Conservation (phyloP, 495 filamentous ascomycete species). For the Copromyces sp. region DNA sequence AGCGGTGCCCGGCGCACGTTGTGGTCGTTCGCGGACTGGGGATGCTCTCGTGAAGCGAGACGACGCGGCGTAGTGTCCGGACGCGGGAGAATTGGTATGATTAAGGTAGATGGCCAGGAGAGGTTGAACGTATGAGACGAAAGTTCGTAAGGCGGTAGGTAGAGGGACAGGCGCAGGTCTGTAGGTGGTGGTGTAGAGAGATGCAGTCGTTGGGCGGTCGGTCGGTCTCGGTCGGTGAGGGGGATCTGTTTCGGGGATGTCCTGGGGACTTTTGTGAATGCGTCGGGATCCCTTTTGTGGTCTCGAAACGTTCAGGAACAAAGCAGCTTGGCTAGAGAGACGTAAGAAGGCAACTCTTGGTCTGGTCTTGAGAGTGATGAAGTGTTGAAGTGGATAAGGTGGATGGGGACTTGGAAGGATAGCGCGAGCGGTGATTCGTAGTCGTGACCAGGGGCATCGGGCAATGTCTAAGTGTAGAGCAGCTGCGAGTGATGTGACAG, state of each 20-base stretch:
- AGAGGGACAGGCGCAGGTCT: not conserved
- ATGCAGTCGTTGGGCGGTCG: not conserved
- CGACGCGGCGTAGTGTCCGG: not conserved
- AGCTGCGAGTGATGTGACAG: not conserved
- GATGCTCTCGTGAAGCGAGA: not conserved
- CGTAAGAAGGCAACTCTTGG: not conserved
- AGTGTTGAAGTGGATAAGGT: not conserved
- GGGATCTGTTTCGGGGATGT: not conserved
- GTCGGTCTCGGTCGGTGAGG: not conserved
- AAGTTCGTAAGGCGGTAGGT: not conserved
- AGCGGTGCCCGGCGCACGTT: not conserved
- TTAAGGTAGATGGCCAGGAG: not conserved
- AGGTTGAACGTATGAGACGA: not conserved
- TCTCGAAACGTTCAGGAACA: not conserved
- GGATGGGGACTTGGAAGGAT: not conserved
- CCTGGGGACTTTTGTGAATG: not conserved
- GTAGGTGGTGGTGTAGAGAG: not conserved
- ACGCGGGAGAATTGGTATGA: not conserved
- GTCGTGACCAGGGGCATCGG: not conserved
- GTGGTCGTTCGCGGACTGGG: not conserved
- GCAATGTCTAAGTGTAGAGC: not conserved
- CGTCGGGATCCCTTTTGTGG: not conserved
- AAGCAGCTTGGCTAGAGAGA: not conserved
- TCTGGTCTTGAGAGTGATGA: not conserved
- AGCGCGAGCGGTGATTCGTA: not conserved